Conservation (phyloP, 139 green algal species). For the Yamagishiella unicocca region DNA sequence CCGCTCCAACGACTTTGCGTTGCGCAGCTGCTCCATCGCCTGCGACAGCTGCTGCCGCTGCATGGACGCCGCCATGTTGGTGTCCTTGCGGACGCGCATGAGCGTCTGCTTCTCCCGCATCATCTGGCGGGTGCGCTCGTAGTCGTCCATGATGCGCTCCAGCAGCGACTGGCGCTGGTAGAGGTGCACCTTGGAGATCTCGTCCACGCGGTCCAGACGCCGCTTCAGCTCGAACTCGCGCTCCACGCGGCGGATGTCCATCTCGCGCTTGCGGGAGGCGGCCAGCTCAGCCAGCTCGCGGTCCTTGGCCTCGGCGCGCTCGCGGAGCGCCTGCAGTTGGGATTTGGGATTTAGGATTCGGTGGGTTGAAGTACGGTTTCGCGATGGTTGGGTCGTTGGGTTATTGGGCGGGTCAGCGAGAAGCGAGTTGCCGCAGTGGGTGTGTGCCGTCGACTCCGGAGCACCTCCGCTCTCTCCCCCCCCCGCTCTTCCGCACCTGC, state of each 20-base stretch:
- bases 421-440: too few species aligned
- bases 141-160: conserved; percentile 81
- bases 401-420: too few species aligned
- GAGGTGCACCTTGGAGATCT: conserved; percentile 75
- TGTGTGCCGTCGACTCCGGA: too few species aligned
- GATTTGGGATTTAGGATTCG: too few species aligned
- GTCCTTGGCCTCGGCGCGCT: conserved; percentile 77
- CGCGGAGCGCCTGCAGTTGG: conserved; percentile 50
- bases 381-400: too few species aligned
- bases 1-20: not conserved
- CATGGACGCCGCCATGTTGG: conserved; percentile 85
- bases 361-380: too few species aligned
- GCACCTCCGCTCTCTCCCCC: conserved; percentile 14
- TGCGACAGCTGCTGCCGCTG: conserved; percentile 73
- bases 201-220: conserved; percentile 73
- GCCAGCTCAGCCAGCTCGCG: conserved; percentile 70
- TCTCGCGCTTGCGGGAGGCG: conserved; percentile 67
- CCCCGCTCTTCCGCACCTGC: conserved; percentile 32
- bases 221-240: conserved; percentile 69
- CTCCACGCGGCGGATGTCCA: conserved; percentile 69
- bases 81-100: conserved; percentile 78
- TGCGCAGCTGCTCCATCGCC: conserved; percentile 66
- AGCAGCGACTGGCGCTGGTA: conserved; percentile 80
- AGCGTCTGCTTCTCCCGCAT: conserved; percentile 65
- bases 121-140: conserved; percentile 69